A percentile compares a stretch with the other conserved stretches of the same genome.
Conservation (phyloP, 2,329 filamentous ascomycete species). For the Exutisphaerella laricina region DNA sequence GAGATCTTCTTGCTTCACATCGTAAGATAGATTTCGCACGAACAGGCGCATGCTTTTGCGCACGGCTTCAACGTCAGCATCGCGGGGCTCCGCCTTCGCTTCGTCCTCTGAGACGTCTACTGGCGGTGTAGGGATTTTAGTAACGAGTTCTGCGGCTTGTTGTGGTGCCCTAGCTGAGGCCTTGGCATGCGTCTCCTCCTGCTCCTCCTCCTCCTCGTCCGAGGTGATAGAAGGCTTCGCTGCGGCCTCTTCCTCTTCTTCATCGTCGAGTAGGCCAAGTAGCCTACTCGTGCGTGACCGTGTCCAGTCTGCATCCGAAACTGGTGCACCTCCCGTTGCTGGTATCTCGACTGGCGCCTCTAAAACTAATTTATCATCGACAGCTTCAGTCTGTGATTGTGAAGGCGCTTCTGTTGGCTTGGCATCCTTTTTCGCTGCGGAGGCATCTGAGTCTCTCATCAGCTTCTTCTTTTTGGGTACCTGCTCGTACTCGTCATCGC, state of each 20-base stretch:
- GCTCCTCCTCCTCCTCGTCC: slow-evolving; percentile 7
- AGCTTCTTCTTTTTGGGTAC: slow-evolving; percentile 46
- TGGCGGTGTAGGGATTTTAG: slow-evolving; percentile 25
- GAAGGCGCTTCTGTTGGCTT: neutral
- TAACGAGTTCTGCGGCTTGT: slow-evolving; percentile 2
- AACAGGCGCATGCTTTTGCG: slow-evolving; percentile 73
- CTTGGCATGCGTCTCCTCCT: slow-evolving; percentile 21
- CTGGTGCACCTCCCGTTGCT: slow-evolving; percentile 30
- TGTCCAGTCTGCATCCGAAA: slow-evolving; percentile 85
- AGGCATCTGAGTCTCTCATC: slow-evolving; percentile 11
- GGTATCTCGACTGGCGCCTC: slow-evolving; percentile 13
- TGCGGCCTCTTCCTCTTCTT: slow-evolving; percentile 41
- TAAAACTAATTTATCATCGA: neutral
- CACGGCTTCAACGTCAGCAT: slow-evolving; percentile 56
- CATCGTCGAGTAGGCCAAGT: slow-evolving; percentile 75
- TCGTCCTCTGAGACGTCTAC: slow-evolving; percentile 33
- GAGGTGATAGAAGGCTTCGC: neutral
- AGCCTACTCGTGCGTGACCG: slow-evolving; percentile 81
- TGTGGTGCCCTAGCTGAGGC: slow-evolving; percentile 11
- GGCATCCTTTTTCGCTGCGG: slow-evolving; percentile 7
- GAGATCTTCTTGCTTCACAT: slow-evolving; percentile 70
- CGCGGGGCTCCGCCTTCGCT: slow-evolving; percentile 23
- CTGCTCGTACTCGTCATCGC: slow-evolving; percentile 64
- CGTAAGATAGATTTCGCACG: slow-evolving; percentile 81
- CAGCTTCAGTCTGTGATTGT: neutral